Evolutionary conservation across 495 filamentous ascomycete species (phyloP), one percentile per base, ranked within the genome.

Genomic region (Penicillium antarcticum): DNA sequence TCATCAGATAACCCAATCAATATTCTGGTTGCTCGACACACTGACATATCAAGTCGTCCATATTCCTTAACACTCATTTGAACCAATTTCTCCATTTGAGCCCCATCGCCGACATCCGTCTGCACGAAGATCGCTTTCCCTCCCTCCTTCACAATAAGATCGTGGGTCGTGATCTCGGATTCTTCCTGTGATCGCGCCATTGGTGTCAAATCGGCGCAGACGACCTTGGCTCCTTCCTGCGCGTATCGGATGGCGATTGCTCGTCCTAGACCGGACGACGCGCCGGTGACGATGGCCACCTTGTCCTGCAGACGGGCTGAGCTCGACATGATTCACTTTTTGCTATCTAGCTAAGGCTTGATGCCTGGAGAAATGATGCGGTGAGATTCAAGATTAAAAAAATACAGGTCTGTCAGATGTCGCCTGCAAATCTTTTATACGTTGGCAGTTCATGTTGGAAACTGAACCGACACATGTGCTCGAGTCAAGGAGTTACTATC

Each of bases 1-100:
- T 43, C 5, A 29, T 29, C 7, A 29, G 26, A 3, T 9, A 9
- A 23, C 5, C 5, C 7, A 10, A 1, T 29, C 26, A 29, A 23
- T 2, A 23, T 3, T 23, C 6, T 23, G 21, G 21, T 23, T 3
- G 6, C 4, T 23, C 4, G 23, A n/a, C 7, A 29, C 9, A 44
- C 63, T 54, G 65, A 75, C 74, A 83, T 67, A 61, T 83, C 79
- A 9, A 83, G 47, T 42, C 79, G 45, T 1, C 76, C 75, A 58
- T 62, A 78, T 24, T 46, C 35, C 18, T 58, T 53, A 11, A 78
- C 77, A 2, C 71, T 65, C 1, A 13, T 46, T 13, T 62, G 31
- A 2, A 84, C 62, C 23, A 77, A 42, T 1, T 31, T 49, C 51
- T 75, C 60, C 39, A 80, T 66, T 9, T 78, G 57, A 3, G 11